Evolutionary conservation across 495 filamentous ascomycete genomes (phyloP).

Genomic region (Penicillium paxilli): DNA sequence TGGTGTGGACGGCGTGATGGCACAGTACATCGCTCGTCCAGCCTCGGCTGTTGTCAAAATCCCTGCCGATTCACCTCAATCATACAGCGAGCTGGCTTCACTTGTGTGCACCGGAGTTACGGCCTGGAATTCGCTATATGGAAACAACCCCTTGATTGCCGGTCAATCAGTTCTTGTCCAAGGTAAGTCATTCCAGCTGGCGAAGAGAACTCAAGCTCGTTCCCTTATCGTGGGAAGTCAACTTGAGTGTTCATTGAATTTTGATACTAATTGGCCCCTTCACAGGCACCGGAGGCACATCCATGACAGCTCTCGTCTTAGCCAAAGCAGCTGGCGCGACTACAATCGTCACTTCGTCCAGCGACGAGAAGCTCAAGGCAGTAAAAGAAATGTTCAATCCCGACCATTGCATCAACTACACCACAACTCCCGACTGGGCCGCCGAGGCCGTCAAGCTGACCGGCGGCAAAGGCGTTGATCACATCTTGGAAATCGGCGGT

Average conservation of each 20-base stretch:
- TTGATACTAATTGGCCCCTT: background rate
- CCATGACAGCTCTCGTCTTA: slow-evolving; percentile 25
- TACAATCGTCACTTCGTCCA: slow-evolving; percentile 30
- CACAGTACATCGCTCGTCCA: slow-evolving; percentile 61
- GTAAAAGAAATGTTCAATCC: slow-evolving; percentile 20
- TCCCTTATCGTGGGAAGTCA: no score
- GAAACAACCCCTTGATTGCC: slow-evolving; percentile 46
- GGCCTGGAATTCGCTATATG: slow-evolving; percentile 75
- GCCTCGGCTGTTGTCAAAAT: slow-evolving; percentile 61
- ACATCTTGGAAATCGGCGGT: slow-evolving; percentile 8
- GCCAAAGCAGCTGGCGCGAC: slow-evolving; percentile 26
- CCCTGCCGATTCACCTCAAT: slow-evolving; percentile 57
- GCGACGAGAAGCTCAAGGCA: slow-evolving; percentile 24
- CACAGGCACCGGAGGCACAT: slow-evolving; percentile 37
- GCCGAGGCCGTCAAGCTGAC: slow-evolving; percentile 27
- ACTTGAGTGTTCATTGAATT: no score
- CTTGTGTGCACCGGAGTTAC: slow-evolving; percentile 62
- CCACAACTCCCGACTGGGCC: slow-evolving; percentile 29
- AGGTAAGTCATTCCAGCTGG: slow-evolving; percentile 41
- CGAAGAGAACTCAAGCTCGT: no score
- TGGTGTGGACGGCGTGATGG: slow-evolving; percentile 61
- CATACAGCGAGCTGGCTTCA: slow-evolving; percentile 54
- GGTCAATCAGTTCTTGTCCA: slow-evolving; percentile 68
- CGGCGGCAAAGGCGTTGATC: slow-evolving; percentile 22
- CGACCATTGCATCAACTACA: slow-evolving; percentile 32